Percentiles rank a stretch among this genome's conserved stretches.
Conservation (phyloP, 129 eudicot genomes). For the Deinandra increscens region DNA sequence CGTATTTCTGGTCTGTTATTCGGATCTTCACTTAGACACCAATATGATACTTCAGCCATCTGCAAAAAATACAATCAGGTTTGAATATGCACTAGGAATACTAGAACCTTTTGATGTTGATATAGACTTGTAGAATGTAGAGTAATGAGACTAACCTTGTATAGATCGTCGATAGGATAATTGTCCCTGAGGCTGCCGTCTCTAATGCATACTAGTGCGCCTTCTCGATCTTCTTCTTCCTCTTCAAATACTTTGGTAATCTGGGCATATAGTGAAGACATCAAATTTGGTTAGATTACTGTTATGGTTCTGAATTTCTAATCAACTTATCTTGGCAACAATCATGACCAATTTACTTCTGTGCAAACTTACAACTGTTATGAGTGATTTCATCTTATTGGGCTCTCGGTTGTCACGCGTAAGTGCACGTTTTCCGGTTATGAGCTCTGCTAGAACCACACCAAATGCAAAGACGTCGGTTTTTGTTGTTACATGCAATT, state of each 20-base stretch:
- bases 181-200: constrained; percentile 65
- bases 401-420: constrained; percentile 61
- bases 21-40: constrained; percentile 85
- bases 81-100: background rate
- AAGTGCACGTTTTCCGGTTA: constrained; percentile 86
- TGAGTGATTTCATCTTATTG: constrained; percentile 76
- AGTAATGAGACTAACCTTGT: constrained; percentile 51
- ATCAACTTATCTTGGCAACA: too few species aligned
- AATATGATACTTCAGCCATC: constrained; percentile 78
- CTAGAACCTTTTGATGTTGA: background rate
- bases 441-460: constrained; percentile 84
- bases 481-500: constrained; percentile 78
- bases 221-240: constrained; percentile 55
- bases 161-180: constrained; percentile 64
- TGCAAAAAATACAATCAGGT: constrained; percentile 7
- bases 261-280: constrained; percentile 29
- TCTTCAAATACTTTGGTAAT: constrained; percentile 52
- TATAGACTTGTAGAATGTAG: too few species aligned
- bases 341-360: background rate
- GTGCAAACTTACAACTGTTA: constrained; percentile 62
- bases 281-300: constrained; percentile 17
- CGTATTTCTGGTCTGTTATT: constrained; percentile 71
- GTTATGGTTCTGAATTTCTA: too few species aligned
- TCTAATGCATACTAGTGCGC: constrained; percentile 47
- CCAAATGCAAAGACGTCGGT: constrained; percentile 93